These are phyloP conservation scores for Crepidotus variabilis DNA, from an alignment of 768 basidiomycete genomes.

Conservation along the genomic window DNA sequence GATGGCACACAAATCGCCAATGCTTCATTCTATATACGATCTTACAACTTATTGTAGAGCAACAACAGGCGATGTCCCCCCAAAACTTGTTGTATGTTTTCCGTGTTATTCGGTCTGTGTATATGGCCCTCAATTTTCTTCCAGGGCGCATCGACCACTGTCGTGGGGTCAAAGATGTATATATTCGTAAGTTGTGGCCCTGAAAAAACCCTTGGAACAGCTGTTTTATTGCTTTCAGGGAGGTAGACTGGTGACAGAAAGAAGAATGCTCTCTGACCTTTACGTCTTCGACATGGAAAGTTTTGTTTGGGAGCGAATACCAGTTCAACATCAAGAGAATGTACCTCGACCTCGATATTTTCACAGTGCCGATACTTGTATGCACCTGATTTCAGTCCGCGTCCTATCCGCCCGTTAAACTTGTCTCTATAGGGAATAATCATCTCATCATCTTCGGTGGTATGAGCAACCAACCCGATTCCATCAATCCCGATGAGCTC, in stretches of 20 bases:
- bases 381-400: constrained; percentile 19
- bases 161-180: constrained; percentile 84
- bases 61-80: constrained; percentile 83
- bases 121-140: constrained; percentile 7
- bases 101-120: background rate
- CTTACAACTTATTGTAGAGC: constrained; percentile 82
- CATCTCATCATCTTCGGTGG: constrained; percentile 93
- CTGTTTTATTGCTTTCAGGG: constrained; percentile 45
- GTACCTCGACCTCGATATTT: constrained; percentile 88
- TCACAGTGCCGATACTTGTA: constrained; percentile 86
- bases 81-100: constrained; percentile 76
- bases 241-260: constrained; percentile 80
- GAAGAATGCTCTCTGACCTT: constrained; percentile 87
- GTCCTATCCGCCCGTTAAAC: background rate
- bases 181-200: constrained; percentile 62
- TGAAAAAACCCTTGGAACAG: background rate
- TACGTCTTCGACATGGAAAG: constrained; percentile 85
- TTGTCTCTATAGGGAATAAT: constrained; percentile 65
- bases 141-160: constrained; percentile 88
- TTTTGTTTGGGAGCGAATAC: constrained; percentile 74
- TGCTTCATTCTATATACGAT: constrained; percentile 83
- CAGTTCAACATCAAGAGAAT: constrained; percentile 58
- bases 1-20: constrained; percentile 19
- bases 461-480: constrained; percentile 80
- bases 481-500: constrained; percentile 71